These are phyloP conservation scores for Leishmania gerbilli DNA, from an alignment of 208 protist genomes.

Conservation along the genomic window DNA sequence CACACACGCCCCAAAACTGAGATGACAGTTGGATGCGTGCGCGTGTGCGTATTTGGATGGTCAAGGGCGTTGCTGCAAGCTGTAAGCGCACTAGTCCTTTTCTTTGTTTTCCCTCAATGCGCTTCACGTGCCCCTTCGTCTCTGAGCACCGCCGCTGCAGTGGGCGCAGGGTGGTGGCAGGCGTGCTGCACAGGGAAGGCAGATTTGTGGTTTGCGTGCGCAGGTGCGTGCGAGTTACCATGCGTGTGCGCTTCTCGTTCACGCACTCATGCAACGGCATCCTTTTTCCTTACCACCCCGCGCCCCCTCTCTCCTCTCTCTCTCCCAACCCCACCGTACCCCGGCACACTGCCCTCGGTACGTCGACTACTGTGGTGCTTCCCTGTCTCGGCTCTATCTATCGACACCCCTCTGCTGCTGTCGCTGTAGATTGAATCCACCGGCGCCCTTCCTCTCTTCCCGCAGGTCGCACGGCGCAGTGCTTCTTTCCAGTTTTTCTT, in stretches of 20 bases:
- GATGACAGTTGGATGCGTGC: not conserved
- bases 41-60: not conserved
- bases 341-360: not conserved
- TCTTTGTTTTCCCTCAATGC: not conserved
- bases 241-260: not conserved
- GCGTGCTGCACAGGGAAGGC: not conserved
- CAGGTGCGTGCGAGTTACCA: not conserved
- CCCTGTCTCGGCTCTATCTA: not conserved
- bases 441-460: not conserved
- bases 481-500: not conserved
- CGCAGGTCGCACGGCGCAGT: not conserved
- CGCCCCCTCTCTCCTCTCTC: not conserved
- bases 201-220: not conserved
- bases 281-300: not conserved
- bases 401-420: not conserved
- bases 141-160: not conserved
- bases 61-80: not conserved
- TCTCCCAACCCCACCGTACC: not conserved
- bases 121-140: not conserved
- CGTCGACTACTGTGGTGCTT: not conserved
- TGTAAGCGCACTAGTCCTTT: not conserved
- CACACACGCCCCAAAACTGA: not conserved
- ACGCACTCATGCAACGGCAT: not conserved
- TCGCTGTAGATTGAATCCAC: not conserved
- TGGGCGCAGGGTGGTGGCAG: not conserved